These are phyloP conservation scores for Saururus chinensis DNA, from an alignment of 164 flowering plant genomes.

Conservation along the genomic window DNA sequence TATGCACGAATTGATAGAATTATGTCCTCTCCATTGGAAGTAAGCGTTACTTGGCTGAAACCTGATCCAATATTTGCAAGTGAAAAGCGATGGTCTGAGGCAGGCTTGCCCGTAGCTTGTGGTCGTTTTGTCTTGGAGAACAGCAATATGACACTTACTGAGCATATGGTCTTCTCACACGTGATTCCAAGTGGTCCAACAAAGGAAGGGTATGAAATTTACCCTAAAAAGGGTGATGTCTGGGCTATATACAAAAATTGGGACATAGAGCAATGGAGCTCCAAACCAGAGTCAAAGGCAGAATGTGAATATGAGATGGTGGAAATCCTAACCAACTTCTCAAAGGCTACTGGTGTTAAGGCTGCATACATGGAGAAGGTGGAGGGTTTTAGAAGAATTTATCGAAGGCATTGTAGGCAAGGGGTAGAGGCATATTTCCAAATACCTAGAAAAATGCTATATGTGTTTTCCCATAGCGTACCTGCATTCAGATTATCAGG, in stretches of 20 bases:
- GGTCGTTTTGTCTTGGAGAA: constrained; percentile 27
- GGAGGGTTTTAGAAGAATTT: constrained; percentile 24
- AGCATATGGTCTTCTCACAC: constrained; percentile 20
- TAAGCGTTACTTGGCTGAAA: constrained; percentile 29
- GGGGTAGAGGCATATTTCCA: constrained; percentile 12
- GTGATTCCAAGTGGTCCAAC: constrained; percentile 17
- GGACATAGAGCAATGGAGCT: constrained; percentile 22
- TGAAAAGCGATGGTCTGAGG: constrained; percentile 39
- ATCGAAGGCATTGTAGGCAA: constrained; percentile 12
- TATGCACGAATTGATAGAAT: constrained; percentile 16
- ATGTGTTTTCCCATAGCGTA: constrained; percentile 31
- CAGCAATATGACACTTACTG: constrained; percentile 7
- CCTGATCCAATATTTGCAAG: constrained; percentile 24
- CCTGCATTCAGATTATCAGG: constrained; percentile 26
- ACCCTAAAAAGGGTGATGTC: constrained; percentile 33
- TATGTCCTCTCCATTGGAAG: background rate
- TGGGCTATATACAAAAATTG: constrained; percentile 43
- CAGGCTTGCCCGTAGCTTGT: constrained; percentile 41
- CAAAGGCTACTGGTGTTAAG: constrained; percentile 15
- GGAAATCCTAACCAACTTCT: constrained; percentile 23
- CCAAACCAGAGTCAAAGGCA: constrained; percentile 12
- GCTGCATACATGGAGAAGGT: constrained; percentile 20
- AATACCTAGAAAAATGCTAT: constrained; percentile 21
- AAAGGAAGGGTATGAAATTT: constrained; percentile 23
- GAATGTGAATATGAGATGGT: constrained; percentile 21